A percentile compares a stretch with the other conserved stretches of the same genome.
These are phyloP conservation scores for Arthrobotrys megalospora DNA, from an alignment of 2,329 filamentous ascomycete species.

Conservation along the genomic window DNA sequence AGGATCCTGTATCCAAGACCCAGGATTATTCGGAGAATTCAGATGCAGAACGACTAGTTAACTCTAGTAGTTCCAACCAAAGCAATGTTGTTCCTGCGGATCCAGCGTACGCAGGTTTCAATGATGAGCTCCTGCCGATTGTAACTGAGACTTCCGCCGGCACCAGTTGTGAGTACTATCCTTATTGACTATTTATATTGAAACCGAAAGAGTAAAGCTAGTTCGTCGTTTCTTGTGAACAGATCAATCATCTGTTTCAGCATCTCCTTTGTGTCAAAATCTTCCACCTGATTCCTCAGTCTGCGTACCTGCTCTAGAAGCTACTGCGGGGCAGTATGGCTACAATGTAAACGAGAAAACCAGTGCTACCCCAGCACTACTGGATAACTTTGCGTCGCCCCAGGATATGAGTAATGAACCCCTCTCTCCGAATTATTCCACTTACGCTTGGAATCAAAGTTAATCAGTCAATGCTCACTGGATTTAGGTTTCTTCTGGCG, in stretches of 20 bases:
- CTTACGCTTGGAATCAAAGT: background rate
- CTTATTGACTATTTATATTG: no score
- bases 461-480: background rate
- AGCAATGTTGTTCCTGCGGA: background rate
- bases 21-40: constrained; percentile 1
- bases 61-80: constrained; percentile 3
- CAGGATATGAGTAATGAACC: background rate
- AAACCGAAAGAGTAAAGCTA: no score
- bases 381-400: background rate
- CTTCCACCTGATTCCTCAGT: no score
- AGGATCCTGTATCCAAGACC: background rate
- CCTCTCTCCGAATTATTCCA: background rate
- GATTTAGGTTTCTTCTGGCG: background rate
- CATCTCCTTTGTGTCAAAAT: no score
- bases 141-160: no score
- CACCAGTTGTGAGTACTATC: no score
- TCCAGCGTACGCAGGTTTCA: no score
- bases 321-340: background rate
- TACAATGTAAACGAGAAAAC: background rate
- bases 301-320: background rate
- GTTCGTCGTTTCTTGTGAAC: no score
- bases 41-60: constrained; percentile 2
- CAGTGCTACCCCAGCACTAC: background rate
- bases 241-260: no score
- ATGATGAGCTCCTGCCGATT: no score